Evolutionary conservation across 1,284 basidiomycete species (phyloP).

Genomic region (Trichosporon sp.): DNA sequence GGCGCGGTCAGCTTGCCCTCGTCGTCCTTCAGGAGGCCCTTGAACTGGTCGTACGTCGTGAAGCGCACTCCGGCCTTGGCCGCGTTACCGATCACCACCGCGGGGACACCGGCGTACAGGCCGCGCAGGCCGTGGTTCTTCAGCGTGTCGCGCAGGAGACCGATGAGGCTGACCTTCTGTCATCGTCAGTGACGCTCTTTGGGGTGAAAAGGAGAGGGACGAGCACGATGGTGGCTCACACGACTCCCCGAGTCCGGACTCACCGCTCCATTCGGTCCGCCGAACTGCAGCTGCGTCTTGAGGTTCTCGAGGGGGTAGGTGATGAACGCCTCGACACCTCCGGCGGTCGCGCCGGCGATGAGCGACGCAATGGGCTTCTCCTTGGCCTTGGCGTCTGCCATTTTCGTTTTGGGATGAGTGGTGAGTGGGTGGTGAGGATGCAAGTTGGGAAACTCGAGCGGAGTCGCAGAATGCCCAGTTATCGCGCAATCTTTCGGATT

Average conservation of each 20-base stretch:
- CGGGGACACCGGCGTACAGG: slow-evolving; percentile 82
- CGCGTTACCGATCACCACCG: slow-evolving; percentile 85
- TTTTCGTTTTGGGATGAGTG: slow-evolving; percentile 43
- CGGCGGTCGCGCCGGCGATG: slow-evolving; percentile 89
- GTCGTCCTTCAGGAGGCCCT: slow-evolving; percentile 75
- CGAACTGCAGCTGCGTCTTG: slow-evolving; percentile 66
- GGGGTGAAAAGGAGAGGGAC: slow-evolving; percentile 27
- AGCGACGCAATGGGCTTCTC: slow-evolving; percentile 75
- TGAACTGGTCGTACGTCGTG: slow-evolving; percentile 92
- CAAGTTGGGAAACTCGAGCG: slow-evolving; percentile 35
- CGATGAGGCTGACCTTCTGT: slow-evolving; percentile 68
- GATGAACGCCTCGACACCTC: slow-evolving; percentile 77
- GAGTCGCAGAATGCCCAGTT: slow-evolving; percentile 28
- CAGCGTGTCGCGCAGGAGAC: slow-evolving; percentile 71
- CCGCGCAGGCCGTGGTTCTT: slow-evolving; percentile 72
- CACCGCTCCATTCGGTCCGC: slow-evolving; percentile 47
- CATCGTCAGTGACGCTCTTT: slow-evolving; percentile 37
- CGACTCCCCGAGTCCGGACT: slow-evolving; percentile 22
- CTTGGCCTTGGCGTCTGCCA: slow-evolving; percentile 55
- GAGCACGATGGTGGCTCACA: slow-evolving; percentile 38
- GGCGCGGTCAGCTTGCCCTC: slow-evolving; percentile 89
- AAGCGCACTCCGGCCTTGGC: slow-evolving; percentile 93
- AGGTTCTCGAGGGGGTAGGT: slow-evolving; percentile 82
- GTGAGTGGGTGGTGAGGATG: slow-evolving; percentile 28
- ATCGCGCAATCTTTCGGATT: slow-evolving; percentile 18